Evolutionary conservation across 495 filamentous ascomycete genomes (phyloP).

Genomic region (Tuber calosporum): DNA sequence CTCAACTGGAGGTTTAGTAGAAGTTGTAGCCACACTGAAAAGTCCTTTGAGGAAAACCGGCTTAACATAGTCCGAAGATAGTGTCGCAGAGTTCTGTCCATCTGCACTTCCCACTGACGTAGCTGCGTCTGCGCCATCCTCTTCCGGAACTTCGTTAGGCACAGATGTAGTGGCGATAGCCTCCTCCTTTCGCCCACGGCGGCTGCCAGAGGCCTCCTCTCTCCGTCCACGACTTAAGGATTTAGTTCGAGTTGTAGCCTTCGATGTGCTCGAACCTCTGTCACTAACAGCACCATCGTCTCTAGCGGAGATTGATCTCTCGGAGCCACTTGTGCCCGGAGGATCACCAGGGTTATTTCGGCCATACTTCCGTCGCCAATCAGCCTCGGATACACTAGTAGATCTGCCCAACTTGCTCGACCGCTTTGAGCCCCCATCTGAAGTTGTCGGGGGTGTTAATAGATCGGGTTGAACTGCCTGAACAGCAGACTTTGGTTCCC

Average conservation of each 20-base stretch:
- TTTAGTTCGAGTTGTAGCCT: conserved; percentile 63
- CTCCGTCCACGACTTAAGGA: conserved; percentile 77
- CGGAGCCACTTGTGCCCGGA: conserved; percentile 67
- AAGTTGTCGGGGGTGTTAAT: conserved; percentile 60
- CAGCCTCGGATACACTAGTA: conserved; percentile 78
- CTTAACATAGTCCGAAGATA: conserved; percentile 52
- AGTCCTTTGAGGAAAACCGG: conserved; percentile 95
- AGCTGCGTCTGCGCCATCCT: conserved; percentile 30
- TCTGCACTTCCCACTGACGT: conserved; percentile 39
- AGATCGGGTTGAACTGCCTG: conserved; percentile 66
- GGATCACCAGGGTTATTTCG: conserved; percentile 54
- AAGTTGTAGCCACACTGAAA: conserved; percentile 95
- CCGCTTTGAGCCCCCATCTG: conserved; percentile 53
- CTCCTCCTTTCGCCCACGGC: conserved; percentile 80
- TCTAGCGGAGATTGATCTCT: conserved; percentile 53
- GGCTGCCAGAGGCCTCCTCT: conserved; percentile 51
- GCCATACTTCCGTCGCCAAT: conserved; percentile 60
- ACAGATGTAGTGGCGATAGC: conserved; percentile 14
- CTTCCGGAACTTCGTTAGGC: conserved; percentile 31
- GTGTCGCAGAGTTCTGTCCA: conserved; percentile 31
- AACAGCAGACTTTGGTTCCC: conserved; percentile 43
- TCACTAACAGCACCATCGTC: conserved; percentile 46
- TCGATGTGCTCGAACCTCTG: conserved; percentile 43
- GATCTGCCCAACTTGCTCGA: conserved; percentile 66
- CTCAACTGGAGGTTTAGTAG: conserved; percentile 72